Conservation (phyloP, 805 yeast species). For the Wilhelminamyces savonicus region DNA sequence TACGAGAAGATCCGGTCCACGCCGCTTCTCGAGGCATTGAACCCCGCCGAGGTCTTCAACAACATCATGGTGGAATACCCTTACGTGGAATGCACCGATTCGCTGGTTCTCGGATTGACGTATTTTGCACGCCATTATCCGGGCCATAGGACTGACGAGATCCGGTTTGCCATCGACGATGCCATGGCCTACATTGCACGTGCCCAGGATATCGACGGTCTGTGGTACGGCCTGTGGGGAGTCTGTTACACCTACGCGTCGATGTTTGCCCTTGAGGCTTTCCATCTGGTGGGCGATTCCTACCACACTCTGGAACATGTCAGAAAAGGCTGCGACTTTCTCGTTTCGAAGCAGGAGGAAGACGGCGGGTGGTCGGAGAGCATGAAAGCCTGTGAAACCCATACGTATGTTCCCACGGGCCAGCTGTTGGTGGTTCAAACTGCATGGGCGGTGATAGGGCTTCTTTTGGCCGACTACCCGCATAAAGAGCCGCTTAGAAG, state of each 20-base stretch:
- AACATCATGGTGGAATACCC: constrained; percentile 99
- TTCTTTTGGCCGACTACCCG: constrained; percentile 78
- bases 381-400: constrained; percentile 83
- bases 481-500: constrained; percentile 50
- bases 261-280: constrained; percentile 96
- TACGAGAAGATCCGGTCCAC: constrained; percentile 86
- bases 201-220: constrained; percentile 74
- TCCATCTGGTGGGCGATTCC: constrained; percentile 57
- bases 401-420: constrained; percentile 60
- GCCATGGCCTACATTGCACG: constrained; percentile 69
- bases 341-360: constrained; percentile 62
- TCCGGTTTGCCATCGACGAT: constrained; percentile 59
- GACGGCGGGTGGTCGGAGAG: constrained; percentile 99
- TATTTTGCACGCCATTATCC: constrained; percentile 63
- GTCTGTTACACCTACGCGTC: constrained; percentile 92
- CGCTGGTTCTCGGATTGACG: constrained; percentile 82
- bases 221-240: constrained; percentile 99
- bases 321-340: constrained; percentile 75
- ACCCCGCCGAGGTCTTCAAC: constrained; percentile 97
- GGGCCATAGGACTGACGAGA: constrained; percentile 59
- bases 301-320: constrained; percentile 62
- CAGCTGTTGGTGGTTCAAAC: constrained; percentile 80
- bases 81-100: constrained; percentile 96
- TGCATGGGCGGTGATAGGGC: constrained; percentile 84
- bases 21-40: constrained; percentile 64